phyloP scores from a whole-genome alignment of 139 green algal genomes.

The Deuterostichococcus epilithicus region DNA sequence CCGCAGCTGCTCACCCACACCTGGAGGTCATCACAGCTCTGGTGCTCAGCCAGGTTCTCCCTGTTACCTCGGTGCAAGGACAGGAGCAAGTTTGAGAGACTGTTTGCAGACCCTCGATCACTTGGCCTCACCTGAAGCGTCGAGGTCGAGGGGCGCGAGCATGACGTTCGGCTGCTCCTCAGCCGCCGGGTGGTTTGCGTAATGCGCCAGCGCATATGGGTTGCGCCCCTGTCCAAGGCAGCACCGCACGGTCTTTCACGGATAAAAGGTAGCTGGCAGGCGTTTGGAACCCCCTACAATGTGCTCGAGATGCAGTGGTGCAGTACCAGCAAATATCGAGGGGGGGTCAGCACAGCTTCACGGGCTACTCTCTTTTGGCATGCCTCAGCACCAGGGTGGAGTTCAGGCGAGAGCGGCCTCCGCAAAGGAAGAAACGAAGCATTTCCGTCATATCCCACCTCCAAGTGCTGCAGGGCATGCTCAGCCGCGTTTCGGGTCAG shows the following conservation, averaged over 20 bases:
- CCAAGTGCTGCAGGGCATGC: slow-evolving; percentile 5
- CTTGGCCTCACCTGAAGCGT: not conserved
- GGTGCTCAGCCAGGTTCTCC: not conserved
- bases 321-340: no score
- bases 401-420: no score
- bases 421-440: no score
- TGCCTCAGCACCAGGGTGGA: no score
- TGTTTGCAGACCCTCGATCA: not conserved
- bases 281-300: no score
- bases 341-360: no score
- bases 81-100: not conserved
- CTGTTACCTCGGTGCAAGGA: not conserved
- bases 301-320: no score
- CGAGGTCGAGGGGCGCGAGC: slow-evolving; percentile 42
- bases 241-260: no score
- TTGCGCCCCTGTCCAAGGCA: slow-evolving; percentile 47
- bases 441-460: slow-evolving; percentile 7
- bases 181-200: slow-evolving; percentile 57
- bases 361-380: no score
- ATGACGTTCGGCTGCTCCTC: slow-evolving; percentile 53
- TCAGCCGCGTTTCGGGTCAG: not conserved
- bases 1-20: slow-evolving; percentile 11
- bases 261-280: no score
- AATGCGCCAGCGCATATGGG: slow-evolving; percentile 59
- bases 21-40: not conserved